These are phyloP conservation scores for Cornus suecica DNA, from an alignment of 148 eudicot genomes.

Conservation along the genomic window DNA sequence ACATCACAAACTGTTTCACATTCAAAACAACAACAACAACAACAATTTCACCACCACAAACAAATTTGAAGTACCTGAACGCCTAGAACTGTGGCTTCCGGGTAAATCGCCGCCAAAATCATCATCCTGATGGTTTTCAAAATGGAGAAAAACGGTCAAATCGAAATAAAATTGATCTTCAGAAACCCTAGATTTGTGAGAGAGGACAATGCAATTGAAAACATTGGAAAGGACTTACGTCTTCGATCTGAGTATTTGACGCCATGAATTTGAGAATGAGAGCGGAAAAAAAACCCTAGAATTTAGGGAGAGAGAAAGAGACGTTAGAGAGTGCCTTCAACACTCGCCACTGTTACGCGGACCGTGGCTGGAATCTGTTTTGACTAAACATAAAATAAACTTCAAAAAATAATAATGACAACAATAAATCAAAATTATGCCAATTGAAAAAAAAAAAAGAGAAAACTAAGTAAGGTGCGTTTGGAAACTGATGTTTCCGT, in stretches of 20 bases:
- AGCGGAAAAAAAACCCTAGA: conserved; percentile 32
- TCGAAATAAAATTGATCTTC: neutral
- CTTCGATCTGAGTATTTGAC: conserved; percentile 51
- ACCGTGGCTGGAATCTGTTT: too few relatives aligned
- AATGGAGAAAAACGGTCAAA: neutral
- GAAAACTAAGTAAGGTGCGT: too few relatives aligned
- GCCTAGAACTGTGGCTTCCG: conserved; percentile 37
- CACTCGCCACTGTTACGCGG: too few relatives aligned
- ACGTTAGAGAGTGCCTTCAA: too few relatives aligned
- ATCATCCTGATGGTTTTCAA: conserved; percentile 60
- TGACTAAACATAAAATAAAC: too few relatives aligned
- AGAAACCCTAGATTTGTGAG: neutral
- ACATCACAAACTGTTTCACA: neutral
- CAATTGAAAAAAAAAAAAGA: too few relatives aligned
- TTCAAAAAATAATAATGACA: too few relatives aligned
- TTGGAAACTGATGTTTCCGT: too few relatives aligned
- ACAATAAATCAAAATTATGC: too few relatives aligned
- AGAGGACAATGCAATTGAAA: too few relatives aligned
- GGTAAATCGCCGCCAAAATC: conserved; percentile 92
- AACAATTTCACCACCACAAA: neutral
- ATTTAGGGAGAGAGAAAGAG: too few relatives aligned
- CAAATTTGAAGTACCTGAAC: conserved; percentile 42
- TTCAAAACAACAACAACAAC: neutral
- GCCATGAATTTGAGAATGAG: conserved; percentile 35
- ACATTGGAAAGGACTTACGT: conserved; percentile 26